These are phyloP conservation scores for Fonsecaea erecta DNA, from an alignment of 2,329 filamentous ascomycete species.

Conservation along the genomic window DNA sequence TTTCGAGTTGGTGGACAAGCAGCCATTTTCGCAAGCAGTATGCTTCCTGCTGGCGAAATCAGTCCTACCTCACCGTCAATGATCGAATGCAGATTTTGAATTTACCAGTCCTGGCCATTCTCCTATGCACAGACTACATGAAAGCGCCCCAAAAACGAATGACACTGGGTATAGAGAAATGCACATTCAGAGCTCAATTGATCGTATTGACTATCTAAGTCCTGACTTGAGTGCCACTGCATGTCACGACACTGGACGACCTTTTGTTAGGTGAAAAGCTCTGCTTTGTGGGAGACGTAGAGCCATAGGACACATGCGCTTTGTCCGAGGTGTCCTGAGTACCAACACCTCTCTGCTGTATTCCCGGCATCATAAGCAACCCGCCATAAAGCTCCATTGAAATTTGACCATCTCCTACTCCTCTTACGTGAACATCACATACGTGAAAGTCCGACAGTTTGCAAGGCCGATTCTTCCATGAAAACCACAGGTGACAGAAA, in stretches of 20 bases:
- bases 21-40: not conserved
- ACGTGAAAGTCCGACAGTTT: conserved; percentile 15
- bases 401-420: conserved; percentile 36
- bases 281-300: conserved; percentile 22
- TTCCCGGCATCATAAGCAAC: conserved; percentile 37
- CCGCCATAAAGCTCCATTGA: conserved; percentile 36
- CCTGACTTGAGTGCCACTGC: not conserved
- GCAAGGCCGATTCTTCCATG: conserved; percentile 35
- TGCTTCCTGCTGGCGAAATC: not conserved
- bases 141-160: not conserved
- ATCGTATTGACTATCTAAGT: conserved; percentile 20
- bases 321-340: conserved; percentile 23
- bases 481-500: conserved; percentile 19
- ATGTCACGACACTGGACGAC: conserved; percentile 8
- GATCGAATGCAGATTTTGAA: too few species aligned
- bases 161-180: not conserved
- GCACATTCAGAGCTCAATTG: conserved; percentile 11
- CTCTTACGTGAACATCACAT: conserved; percentile 32
- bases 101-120: not conserved
- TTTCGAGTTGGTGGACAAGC: not conserved
- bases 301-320: conserved; percentile 23
- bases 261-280: conserved; percentile 12
- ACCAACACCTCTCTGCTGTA: conserved; percentile 19
- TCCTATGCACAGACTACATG: not conserved
- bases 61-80: too few species aligned